Evolutionary conservation across 2,329 filamentous ascomycete species (phyloP).

Genomic region (Fusarium coicis): DNA sequence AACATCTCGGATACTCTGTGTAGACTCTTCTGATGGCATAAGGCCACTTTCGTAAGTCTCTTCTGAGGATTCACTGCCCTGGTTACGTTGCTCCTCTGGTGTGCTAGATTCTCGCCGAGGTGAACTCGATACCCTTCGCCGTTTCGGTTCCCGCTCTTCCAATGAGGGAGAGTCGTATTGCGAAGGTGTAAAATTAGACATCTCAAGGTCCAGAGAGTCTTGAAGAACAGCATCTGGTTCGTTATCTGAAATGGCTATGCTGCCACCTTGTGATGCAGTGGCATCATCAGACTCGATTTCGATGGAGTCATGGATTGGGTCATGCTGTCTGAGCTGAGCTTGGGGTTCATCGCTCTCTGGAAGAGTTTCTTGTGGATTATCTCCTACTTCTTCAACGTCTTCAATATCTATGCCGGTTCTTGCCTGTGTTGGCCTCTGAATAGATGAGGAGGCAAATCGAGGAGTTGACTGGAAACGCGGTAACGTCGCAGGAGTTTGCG

Average conservation of each 20-base stretch:
- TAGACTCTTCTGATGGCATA: constrained; percentile 17
- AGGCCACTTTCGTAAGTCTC: neutral
- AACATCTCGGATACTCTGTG: constrained; percentile 22
- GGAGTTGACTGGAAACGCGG: constrained; percentile 53
- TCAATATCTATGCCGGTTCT: constrained; percentile 45
- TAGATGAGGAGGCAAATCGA: constrained; percentile 51
- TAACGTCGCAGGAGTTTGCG: constrained; percentile 46
- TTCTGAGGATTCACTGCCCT: neutral
- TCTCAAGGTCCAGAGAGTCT: constrained; percentile 14
- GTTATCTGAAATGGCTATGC: neutral
- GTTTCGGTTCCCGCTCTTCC: constrained; percentile 41
- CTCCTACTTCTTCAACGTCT: constrained; percentile 48
- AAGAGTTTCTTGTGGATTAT: constrained; percentile 18
- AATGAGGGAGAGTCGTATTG: constrained; percentile 12
- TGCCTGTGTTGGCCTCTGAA: constrained; percentile 44
- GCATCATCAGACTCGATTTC: constrained; percentile 44
- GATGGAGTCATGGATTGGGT: constrained; percentile 41
- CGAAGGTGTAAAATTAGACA: neutral
- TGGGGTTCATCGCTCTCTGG: constrained; percentile 3
- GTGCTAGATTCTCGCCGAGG: constrained; percentile 32
- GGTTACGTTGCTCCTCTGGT: neutral
- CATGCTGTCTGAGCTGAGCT: constrained; percentile 11
- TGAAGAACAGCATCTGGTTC: neutral
- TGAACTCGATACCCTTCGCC: constrained; percentile 46
- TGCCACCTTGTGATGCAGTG: constrained; percentile 26